Conservation (phyloP, 2,329 filamentous ascomycete genomes). For the Diaporthe caulivora region DNA sequence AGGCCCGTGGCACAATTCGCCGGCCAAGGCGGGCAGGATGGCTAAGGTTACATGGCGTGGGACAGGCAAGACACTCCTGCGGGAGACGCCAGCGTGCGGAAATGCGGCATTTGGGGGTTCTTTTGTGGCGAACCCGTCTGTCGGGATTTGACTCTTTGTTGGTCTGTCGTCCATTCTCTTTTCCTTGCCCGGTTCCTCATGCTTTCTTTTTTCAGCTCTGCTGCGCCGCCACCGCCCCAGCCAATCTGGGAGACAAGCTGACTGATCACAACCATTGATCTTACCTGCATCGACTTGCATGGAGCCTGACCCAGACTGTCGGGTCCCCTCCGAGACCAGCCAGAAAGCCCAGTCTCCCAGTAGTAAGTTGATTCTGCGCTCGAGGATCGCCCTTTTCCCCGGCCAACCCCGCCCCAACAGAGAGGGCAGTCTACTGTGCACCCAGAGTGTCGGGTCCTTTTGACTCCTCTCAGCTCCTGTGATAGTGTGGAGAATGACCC, state of each 20-base stretch:
- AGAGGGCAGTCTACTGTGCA: not conserved
- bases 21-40: not conserved
- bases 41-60: conserved; percentile 18
- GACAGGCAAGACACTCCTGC: not conserved
- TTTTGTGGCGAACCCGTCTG: conserved; percentile 2
- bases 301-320: conserved; percentile 34
- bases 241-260: conserved; percentile 16
- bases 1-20: not conserved
- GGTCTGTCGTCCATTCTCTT: not conserved
- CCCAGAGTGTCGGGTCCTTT: conserved; percentile 2
- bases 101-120: not conserved
- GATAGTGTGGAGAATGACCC: conserved; percentile 10
- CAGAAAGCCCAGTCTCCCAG: not conserved
- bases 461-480: not conserved
- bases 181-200: not conserved
- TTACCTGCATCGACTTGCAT: conserved; percentile 28
- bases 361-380: conserved; percentile 7
- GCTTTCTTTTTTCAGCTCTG: conserved; percentile 32
- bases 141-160: not conserved
- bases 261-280: conserved; percentile 27
- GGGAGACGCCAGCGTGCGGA: not conserved
- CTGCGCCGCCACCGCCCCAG: conserved; percentile 8
- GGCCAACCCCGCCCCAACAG: conserved; percentile 11
- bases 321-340: not conserved
- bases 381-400: conserved; percentile 1